Conservation (phyloP, 495 filamentous ascomycete species). For the Aspergillus coremiiformis region DNA sequence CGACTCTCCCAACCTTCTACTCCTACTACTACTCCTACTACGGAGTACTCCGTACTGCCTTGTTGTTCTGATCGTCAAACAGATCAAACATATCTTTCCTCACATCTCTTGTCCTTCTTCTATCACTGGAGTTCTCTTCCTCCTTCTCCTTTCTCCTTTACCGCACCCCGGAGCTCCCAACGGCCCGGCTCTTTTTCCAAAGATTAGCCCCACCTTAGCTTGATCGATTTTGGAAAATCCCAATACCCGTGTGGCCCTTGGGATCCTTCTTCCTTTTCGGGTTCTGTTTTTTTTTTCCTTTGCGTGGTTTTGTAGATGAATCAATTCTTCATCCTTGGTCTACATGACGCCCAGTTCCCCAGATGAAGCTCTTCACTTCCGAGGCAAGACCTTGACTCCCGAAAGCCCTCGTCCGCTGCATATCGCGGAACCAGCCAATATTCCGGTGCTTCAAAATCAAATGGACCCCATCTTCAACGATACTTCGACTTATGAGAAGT, state of each 20-base stretch:
- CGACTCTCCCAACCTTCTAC: too few species aligned
- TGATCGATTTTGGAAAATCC: constrained; percentile 14
- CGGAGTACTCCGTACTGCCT: not conserved
- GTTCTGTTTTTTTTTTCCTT: too few species aligned
- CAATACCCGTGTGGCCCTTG: constrained; percentile 6
- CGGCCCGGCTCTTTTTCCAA: constrained; percentile 18
- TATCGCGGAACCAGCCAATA: constrained; percentile 60
- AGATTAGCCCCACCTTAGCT: constrained; percentile 26
- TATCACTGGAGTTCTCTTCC: constrained; percentile 3
- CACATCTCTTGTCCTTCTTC: not conserved
- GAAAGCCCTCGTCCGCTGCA: constrained; percentile 66
- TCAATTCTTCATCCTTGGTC: constrained; percentile 27
- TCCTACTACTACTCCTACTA: too few species aligned
- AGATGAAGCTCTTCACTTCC: constrained; percentile 58
- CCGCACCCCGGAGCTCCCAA: constrained; percentile 10
- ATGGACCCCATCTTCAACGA: constrained; percentile 68
- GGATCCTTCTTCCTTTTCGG: constrained; percentile 7
- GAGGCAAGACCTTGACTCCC: constrained; percentile 62
- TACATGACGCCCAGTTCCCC: constrained; percentile 59
- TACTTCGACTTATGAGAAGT: constrained; percentile 46
- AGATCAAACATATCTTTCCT: not conserved
- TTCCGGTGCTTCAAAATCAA: constrained; percentile 64
- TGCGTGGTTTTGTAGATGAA: constrained; percentile 37
- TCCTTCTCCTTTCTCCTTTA: not conserved
- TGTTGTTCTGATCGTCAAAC: not conserved